These are phyloP conservation scores for Kokia cookei DNA, from an alignment of 441 rosid genomes.

Conservation along the genomic window DNA sequence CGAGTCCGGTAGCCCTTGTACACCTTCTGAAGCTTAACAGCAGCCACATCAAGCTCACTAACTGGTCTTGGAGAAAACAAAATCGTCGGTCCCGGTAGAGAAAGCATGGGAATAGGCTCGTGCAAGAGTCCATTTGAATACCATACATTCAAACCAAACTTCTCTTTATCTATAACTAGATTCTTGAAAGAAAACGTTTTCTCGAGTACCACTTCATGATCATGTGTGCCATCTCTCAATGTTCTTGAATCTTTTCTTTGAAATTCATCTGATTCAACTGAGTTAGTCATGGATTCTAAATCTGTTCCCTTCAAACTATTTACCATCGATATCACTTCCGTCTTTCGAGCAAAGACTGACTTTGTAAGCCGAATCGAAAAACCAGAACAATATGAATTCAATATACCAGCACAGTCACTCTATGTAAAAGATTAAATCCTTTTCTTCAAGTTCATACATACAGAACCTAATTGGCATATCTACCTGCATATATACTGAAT, in stretches of 20 bases:
- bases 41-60: slow-evolving; percentile 74
- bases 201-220: slow-evolving; percentile 33
- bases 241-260: slow-evolving; percentile 34
- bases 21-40: slow-evolving; percentile 59
- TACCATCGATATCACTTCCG: background rate
- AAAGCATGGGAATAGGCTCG: slow-evolving; percentile 21
- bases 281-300: slow-evolving; percentile 27
- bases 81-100: slow-evolving; percentile 44
- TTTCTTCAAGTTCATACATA: background rate
- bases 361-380: slow-evolving; percentile 14
- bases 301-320: slow-evolving; percentile 21
- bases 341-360: background rate
- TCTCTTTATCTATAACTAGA: slow-evolving; percentile 23
- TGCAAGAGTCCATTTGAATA: background rate
- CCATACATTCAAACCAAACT: slow-evolving; percentile 7
- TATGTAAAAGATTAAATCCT: background rate
- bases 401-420: background rate
- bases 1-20: slow-evolving; percentile 66
- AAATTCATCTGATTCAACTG: slow-evolving; percentile 4
- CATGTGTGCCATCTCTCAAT: slow-evolving; percentile 41
- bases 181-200: slow-evolving; percentile 43
- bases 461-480: too few species aligned
- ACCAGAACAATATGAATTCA: background rate
- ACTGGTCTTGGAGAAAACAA: slow-evolving; percentile 63
- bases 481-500: too few species aligned